Evolutionary conservation across 2,329 filamentous ascomycete genomes (phyloP), one percentile per base, ranked within the genome.

Genomic region (Claviceps digitariae): DNA sequence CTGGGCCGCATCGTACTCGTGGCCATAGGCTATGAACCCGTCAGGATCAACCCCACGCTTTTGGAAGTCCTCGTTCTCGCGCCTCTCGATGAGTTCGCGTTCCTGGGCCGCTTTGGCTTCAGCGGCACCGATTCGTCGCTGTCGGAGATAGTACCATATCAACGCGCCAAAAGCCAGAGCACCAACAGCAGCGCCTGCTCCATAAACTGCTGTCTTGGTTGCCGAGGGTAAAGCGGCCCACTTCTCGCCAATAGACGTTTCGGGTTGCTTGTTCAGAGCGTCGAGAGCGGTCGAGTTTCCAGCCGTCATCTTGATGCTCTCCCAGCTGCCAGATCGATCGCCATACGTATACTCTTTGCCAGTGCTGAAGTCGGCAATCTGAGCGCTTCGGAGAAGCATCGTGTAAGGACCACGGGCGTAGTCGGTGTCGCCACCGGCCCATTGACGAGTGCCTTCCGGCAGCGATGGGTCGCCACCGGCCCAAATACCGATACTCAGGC

Each of bases 361-460:
- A 50, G 73, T 77, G 62, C 77, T 79, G 68, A 78, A 80, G 59
- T 83, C 79, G 52, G 81, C 69, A 2, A 81, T 65, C 20, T 63
- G 64, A 13, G 72, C 72, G 31, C 74, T 79, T 72, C 86, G 79
- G 58, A 91, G 77, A 56, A 79, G 81, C 86, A 90, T 90, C 60
- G 75, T 82, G 71, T 79, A 91, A 0, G 87, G 87, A 0, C 73
- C 83, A 27, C 78, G 62, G 50, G 66, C 64, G 66, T 83, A 90
- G 65, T 89, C 75, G 44, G 84, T 87, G 51, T 72, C 62, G 55
- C 84, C 84, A 52, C 84, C 84, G 54, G 84, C 84, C 84, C 84
- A 88, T 53, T 81, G 71, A 51, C 84, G 78, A 2, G 81, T 85
- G 13, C 77, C 73, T 50, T 75, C 45, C 44, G 76, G 66, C 62